These are phyloP conservation scores for Closterium sp. DNA, from an alignment of 139 green algal genomes.

Conservation along the genomic window DNA sequence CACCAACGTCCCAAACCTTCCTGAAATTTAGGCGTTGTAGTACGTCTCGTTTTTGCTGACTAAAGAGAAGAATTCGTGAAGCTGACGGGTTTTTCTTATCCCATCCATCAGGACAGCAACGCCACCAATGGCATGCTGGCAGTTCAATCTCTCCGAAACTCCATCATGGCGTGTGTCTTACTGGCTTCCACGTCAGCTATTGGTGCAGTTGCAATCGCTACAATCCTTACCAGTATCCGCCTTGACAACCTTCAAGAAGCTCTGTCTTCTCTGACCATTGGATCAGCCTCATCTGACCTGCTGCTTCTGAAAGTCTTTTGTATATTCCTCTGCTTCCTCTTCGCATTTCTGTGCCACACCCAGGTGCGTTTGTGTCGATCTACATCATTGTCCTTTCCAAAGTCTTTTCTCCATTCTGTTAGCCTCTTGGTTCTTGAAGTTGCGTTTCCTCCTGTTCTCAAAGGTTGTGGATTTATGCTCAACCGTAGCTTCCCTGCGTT, in stretches of 20 bases:
- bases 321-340: constrained; percentile 4
- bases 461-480: background rate
- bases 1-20: background rate
- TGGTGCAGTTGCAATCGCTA: background rate
- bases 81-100: background rate
- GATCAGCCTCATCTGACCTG: background rate
- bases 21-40: background rate
- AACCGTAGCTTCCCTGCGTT: background rate
- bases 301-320: background rate
- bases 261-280: background rate
- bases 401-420: background rate
- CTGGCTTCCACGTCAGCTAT: background rate
- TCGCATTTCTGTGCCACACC: constrained; percentile 13
- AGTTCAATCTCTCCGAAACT: constrained; percentile 15
- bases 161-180: constrained; percentile 1
- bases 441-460: background rate
- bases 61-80: too few species aligned
- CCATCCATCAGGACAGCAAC: background rate
- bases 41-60: too few species aligned
- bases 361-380: background rate
- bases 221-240: background rate
- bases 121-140: constrained; percentile 13
- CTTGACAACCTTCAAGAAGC: background rate
- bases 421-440: background rate
- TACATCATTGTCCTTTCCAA: background rate